Evolutionary conservation across 2,329 filamentous ascomycete species (phyloP).

Genomic region (Diaporthe eres): DNA sequence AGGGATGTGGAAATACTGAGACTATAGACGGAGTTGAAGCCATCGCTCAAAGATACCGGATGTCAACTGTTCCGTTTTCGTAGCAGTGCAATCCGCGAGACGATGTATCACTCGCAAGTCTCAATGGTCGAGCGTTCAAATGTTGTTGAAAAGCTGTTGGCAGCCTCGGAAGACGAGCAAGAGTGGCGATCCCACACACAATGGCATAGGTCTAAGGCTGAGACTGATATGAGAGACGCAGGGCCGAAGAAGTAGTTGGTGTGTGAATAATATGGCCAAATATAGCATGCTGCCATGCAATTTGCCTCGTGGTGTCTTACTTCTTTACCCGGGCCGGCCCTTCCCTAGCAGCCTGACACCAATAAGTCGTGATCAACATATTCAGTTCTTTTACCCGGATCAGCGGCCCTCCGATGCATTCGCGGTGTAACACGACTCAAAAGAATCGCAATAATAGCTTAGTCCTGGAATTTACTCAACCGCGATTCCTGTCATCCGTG

Average conservation of each 20-base stretch:
- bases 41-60: background rate
- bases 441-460: background rate
- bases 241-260: background rate
- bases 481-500: background rate
- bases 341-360: background rate
- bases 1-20: rapidly evolving
- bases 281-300: background rate
- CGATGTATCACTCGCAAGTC: background rate
- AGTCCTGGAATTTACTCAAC: background rate
- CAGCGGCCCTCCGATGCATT: background rate
- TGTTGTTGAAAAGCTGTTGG: background rate
- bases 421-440: background rate
- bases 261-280: background rate
- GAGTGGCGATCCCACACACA: too few species aligned
- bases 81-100: too few species aligned
- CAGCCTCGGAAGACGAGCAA: background rate
- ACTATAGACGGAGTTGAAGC: background rate
- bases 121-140: too few species aligned
- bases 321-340: constrained; percentile 6
- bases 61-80: background rate
- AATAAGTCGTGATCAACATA: background rate
- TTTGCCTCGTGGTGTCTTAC: background rate
- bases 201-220: too few species aligned
- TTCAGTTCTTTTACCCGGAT: constrained; percentile 1
- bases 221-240: background rate